Percentiles rank a stretch among this genome's conserved stretches.
Evolutionary conservation across 768 basidiomycete species (phyloP).

Genomic region (Kwoniella sp.): DNA sequence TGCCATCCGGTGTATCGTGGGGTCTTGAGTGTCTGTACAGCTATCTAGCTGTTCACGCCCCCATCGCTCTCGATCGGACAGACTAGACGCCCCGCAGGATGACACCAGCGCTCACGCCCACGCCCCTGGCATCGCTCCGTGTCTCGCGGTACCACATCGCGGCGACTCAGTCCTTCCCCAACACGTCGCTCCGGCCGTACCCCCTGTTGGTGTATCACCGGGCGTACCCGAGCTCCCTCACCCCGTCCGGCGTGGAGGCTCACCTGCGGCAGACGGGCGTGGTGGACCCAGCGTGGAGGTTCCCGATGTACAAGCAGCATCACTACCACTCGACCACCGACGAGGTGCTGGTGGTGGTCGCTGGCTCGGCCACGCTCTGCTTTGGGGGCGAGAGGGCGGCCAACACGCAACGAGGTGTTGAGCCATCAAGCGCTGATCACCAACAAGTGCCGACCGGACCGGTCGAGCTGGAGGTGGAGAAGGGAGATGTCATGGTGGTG

Average conservation of each 20-base stretch:
- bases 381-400: constrained; percentile 51
- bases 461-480: constrained; percentile 46
- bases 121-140: constrained; percentile 30
- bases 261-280: constrained; percentile 50
- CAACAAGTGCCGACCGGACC: too few relatives aligned
- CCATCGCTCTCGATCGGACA: neutral
- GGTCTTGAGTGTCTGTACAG: too few relatives aligned
- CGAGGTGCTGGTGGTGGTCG: constrained; percentile 51
- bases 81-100: neutral
- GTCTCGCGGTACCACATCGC: constrained; percentile 47
- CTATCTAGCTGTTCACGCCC: too few relatives aligned
- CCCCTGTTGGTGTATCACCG: constrained; percentile 52
- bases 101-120: constrained; percentile 4
- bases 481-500: constrained; percentile 53
- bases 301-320: constrained; percentile 52
- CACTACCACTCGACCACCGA: constrained; percentile 55
- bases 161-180: constrained; percentile 49
- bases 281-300: constrained; percentile 53
- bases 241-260: constrained; percentile 41
- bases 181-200: constrained; percentile 49
- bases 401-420: constrained; percentile 47
- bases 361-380: constrained; percentile 50
- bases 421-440: too few relatives aligned
- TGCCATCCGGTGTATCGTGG: too few relatives aligned
- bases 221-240: constrained; percentile 12